phyloP scores from a whole-genome alignment of 2,329 filamentous ascomycete genomes.

The Sphaerostilbella broomeana region DNA sequence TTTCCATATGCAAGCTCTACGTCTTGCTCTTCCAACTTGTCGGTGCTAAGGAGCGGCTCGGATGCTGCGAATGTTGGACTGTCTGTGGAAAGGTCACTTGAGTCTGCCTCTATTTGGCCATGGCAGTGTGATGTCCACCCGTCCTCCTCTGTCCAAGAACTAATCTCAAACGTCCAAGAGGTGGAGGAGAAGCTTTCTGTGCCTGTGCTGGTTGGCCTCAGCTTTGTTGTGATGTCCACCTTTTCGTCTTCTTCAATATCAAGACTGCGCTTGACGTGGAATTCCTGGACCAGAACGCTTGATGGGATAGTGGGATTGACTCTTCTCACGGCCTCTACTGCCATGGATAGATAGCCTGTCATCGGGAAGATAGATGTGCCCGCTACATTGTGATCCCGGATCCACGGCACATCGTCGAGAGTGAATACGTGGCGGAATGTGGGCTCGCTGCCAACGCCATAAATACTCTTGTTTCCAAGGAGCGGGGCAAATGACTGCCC shows the following conservation, averaged over 20 bases:
- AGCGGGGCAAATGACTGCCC: conserved; percentile 32
- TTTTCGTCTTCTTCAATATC: background rate
- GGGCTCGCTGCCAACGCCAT: conserved; percentile 17
- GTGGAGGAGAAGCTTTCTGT: conserved; percentile 4
- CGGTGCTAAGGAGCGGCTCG: conserved; percentile 2
- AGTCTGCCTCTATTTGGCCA: background rate
- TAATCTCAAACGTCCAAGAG: no score
- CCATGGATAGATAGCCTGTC: conserved; percentile 44
- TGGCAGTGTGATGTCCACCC: background rate
- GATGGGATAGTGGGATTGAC: conserved; percentile 13
- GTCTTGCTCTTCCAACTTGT: background rate
- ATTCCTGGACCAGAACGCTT: background rate
- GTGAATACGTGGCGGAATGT: conserved; percentile 19
- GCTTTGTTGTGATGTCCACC: background rate
- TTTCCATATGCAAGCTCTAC: background rate
- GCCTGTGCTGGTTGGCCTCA: conserved; percentile 1
- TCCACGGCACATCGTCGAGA: conserved; percentile 26
- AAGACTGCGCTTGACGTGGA: background rate
- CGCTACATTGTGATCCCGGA: conserved; percentile 30
- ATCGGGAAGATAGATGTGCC: conserved; percentile 41
- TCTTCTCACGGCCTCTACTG: conserved; percentile 32
- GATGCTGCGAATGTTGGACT: background rate
- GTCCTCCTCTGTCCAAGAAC: background rate
- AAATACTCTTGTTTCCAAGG: conserved; percentile 24
- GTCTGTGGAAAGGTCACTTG: no score